Base-by-base conservation (phyloP, 371 early-diverging fungal species). In the Parasitella parasitica region DNA sequence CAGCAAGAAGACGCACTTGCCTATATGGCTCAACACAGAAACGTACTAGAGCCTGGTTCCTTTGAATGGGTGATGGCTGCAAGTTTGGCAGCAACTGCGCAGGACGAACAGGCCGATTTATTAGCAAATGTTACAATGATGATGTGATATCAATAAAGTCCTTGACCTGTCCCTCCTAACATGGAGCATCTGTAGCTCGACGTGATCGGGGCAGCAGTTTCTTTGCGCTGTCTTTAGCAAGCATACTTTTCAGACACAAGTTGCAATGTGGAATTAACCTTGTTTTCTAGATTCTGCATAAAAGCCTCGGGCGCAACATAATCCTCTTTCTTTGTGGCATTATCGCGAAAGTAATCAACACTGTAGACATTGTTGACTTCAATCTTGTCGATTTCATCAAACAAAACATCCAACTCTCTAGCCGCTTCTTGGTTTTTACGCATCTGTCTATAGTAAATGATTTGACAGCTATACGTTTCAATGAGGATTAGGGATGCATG, bases 261-360 rank as follows among this genome's bases (percentile, higher is more conserved):
- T 3, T 54, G 2, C 5, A 68, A 15, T 15, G 51, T 34, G 3
- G 27, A 13, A 11, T 59, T 54, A 15, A 72, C 65, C 46, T 56
- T 68, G 9, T 61, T 48, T 20, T 69, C 38, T 18, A 69, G 54
- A 4, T 54, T 26, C 12, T 34, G 48, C 1, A 69, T 41, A 53
- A 61, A 59, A 4, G 37, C 46, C 1, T 60, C 32, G 8, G 71
- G 71, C 3, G 62, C 41, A 50, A 63, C 49, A 37, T 69, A 69
- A 13, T 38, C 30, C 7, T 54, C 53, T 2, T 26, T 30, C 11
- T 69, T 55, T 15, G 54, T 34, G 7, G 56, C 59, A 22, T 46
- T n/a, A 13, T 59, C 63, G n/a, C 61, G 59, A 35, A 79, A 79
- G 32, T 79, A 72, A 8, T 74, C 80, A 6, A 67, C 71, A 22